These are phyloP conservation scores for Zygosaccharomyces sapae DNA, from an alignment of 1,139 yeast genomes.

Conservation along the genomic window DNA sequence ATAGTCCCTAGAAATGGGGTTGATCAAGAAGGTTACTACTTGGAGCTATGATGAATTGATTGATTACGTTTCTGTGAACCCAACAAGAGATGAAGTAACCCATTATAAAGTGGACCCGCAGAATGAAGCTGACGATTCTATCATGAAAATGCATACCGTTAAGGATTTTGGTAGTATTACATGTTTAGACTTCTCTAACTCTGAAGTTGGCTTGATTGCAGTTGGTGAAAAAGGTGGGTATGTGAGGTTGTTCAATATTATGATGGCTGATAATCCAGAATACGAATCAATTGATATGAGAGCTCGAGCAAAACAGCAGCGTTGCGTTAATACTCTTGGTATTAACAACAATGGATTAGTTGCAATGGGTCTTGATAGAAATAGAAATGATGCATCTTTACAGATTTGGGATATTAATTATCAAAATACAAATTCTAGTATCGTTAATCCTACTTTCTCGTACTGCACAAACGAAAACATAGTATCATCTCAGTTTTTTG, in stretches of 20 bases:
- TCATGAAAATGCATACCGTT: constrained; percentile 49
- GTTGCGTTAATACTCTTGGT: constrained; percentile 73
- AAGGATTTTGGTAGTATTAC: constrained; percentile 70
- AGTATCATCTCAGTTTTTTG: constrained; percentile 59
- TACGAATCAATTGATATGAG: constrained; percentile 21
- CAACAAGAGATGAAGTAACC: constrained; percentile 38
- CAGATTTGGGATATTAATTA: constrained; percentile 80
- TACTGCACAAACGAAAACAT: constrained; percentile 74
- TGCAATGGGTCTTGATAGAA: constrained; percentile 78
- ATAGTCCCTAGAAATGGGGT: constrained; percentile 24
- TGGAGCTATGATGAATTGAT: constrained; percentile 33
- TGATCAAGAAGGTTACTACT: constrained; percentile 31
- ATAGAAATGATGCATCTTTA: constrained; percentile 71
- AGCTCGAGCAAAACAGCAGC: constrained; percentile 59
- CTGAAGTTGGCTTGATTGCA: constrained; percentile 56
- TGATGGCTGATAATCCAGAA: constrained; percentile 22
- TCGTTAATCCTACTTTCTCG: constrained; percentile 53
- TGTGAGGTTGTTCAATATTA: constrained; percentile 60
- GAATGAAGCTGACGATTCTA: constrained; percentile 40
- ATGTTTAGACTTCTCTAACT: constrained; percentile 62
- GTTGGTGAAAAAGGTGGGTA: constrained; percentile 74
- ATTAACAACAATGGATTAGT: constrained; percentile 62
- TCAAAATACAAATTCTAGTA: constrained; percentile 39
- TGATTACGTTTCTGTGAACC: constrained; percentile 37
- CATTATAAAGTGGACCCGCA: constrained; percentile 35